Evolutionary conservation across 345 rosid genomes (phyloP), one percentile per base, ranked within the genome.

Genomic region (Toxicodendron radicans): DNA sequence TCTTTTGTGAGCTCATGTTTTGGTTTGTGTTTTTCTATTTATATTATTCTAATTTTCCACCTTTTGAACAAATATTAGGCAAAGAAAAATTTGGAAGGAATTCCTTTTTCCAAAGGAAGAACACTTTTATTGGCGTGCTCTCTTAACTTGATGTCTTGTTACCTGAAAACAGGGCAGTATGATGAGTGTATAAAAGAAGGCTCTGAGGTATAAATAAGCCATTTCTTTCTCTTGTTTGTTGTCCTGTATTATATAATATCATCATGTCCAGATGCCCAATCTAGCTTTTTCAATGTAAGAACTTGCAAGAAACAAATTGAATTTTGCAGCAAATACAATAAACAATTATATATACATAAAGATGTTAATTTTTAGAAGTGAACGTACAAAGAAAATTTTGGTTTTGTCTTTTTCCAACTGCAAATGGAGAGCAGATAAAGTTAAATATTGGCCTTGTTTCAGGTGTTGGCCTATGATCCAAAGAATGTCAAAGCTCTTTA

Each of bases 81-180:
- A 17, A 96, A 92, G 88, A 83, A 85, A 65, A 93, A 90, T 81
- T 76, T 90, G n/a, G 79, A 87, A 80, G 97, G 86, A 64, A 82
- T 86, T 76, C 88, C 86, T 54, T 84, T 92, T 8, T 82, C 94
- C 70, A 81, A 86, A 81, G 86, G 88, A 52, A 86, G 81, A 73
- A 58, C 92, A 48, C 90, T 96, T 59, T 63, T 80, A 72, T 66
- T 88, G 85, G 91, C 94, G 35, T 93, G 98, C 83, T 92, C 99
- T 59, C 94, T 93, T 57, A 96, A 96, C 82, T 73, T 88, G 72
- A 93, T 96, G 99, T 96, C 99, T 27, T 96, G 99, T 86, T 92
- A 93, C 87, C 80, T 96, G 81, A 96, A 90, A 84, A 89, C 89
- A 32, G 79, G 75, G 79, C 90, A 89, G 75, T 88, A 81, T 60